Conservation (phyloP, 441 rosid genomes). For the Jatropha podagrica region DNA sequence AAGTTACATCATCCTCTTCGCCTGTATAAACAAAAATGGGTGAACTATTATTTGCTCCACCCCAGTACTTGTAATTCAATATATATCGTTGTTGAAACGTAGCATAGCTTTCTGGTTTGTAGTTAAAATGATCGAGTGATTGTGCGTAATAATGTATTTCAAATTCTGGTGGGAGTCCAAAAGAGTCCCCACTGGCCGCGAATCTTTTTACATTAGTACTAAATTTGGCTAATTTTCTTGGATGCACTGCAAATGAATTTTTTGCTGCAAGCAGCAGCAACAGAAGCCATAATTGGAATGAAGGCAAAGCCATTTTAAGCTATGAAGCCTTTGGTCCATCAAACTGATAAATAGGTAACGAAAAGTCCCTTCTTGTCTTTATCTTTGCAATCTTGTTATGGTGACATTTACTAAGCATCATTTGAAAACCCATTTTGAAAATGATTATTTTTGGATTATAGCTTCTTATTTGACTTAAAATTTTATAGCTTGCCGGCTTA, state of each 20-base stretch:
- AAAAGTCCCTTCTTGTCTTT: not conserved
- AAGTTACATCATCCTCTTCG: constrained; percentile 15
- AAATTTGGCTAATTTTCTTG: constrained; percentile 5
- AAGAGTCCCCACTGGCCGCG: not conserved
- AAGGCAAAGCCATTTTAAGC: not conserved
- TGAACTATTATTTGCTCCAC: constrained; percentile 33
- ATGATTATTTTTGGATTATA: not conserved
- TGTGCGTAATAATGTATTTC: constrained; percentile 29
- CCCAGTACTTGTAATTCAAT: constrained; percentile 40
- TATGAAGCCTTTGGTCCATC: not conserved
- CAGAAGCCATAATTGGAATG: not conserved
- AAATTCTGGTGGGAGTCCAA: constrained; percentile 15
- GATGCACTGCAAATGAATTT: constrained; percentile 10
- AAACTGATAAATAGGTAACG: not conserved
- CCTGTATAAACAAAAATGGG: constrained; percentile 41
- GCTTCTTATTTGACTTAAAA: not conserved
- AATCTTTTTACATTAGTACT: not conserved
- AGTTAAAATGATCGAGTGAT: constrained; percentile 46
- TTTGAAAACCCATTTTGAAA: not conserved
- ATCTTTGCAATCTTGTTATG: not conserved
- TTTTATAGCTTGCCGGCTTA: not conserved
- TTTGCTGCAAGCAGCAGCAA: constrained; percentile 4
- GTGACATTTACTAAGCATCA: not conserved
- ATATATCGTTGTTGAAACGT: constrained; percentile 39
- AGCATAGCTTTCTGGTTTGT: constrained; percentile 39